Evolutionary conservation across 2,329 filamentous ascomycete genomes (phyloP).

Genomic region (Aspergillus pseudoterreus): DNA sequence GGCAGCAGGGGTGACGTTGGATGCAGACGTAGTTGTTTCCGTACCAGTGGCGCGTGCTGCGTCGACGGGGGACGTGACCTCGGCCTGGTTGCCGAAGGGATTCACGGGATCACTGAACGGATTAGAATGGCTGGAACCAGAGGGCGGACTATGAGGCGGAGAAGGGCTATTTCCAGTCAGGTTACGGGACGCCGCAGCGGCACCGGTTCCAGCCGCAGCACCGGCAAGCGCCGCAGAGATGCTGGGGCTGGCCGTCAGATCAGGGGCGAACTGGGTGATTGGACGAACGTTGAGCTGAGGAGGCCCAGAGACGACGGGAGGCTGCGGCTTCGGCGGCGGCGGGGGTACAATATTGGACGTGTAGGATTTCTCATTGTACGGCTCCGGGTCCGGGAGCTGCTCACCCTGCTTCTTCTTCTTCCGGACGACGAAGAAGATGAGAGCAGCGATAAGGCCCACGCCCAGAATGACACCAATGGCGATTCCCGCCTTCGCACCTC

Average conservation of each 20-base stretch:
- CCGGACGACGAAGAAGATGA: slow-evolving; percentile 69
- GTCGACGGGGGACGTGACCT: slow-evolving; percentile 34
- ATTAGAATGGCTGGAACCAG: slow-evolving; percentile 40
- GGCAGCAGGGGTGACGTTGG: slow-evolving; percentile 25
- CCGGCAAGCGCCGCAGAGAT: slow-evolving; percentile 17
- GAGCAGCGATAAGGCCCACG: slow-evolving; percentile 62
- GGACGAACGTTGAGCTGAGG: slow-evolving; percentile 83
- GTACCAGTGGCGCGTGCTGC: neutral
- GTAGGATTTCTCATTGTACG: slow-evolving; percentile 62
- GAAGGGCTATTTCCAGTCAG: slow-evolving; percentile 27
- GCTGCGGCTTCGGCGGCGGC: slow-evolving; percentile 34
- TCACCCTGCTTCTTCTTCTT: slow-evolving; percentile 59
- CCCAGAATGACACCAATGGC: slow-evolving; percentile 75
- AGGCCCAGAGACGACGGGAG: slow-evolving; percentile 50
- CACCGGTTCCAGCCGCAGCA: slow-evolving; percentile 13
- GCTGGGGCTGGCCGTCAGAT: slow-evolving; percentile 45
- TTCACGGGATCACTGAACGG: slow-evolving; percentile 57
- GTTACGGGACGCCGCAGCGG: slow-evolving; percentile 27
- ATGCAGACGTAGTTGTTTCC: slow-evolving; percentile 19
- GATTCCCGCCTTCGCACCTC: slow-evolving; percentile 69
- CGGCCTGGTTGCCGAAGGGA: slow-evolving; percentile 66
- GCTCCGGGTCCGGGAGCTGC: slow-evolving; percentile 40
- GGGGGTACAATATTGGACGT: slow-evolving; percentile 23
- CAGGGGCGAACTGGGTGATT: slow-evolving; percentile 76
- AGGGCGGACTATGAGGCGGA: slow-evolving; percentile 34